A percentile compares a stretch with the other conserved stretches of the same genome.
These are phyloP conservation scores for Diophrys appendiculata DNA, from an alignment of 73 alveolate genomes.

Conservation along the genomic window DNA sequence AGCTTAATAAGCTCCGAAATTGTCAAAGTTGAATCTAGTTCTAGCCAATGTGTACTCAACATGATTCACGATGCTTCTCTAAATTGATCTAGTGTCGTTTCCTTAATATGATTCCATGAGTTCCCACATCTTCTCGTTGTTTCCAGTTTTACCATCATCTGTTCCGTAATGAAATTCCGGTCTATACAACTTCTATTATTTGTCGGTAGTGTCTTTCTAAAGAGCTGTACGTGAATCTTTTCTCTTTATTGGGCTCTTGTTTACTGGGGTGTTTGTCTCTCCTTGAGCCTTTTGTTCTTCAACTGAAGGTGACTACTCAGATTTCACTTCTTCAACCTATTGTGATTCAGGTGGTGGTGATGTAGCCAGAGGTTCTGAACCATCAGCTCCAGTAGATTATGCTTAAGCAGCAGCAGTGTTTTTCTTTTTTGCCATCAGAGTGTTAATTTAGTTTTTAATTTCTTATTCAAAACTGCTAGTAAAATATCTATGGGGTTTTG, in stretches of 20 bases:
- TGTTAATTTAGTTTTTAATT: too few species aligned
- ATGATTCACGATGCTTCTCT: conserved; percentile 79
- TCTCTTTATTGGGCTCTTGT: background rate
- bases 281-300: background rate
- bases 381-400: too few species aligned
- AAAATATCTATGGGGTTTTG: too few species aligned
- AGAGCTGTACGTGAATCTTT: background rate
- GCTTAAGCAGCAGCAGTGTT: too few species aligned
- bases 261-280: background rate
- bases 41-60: conserved; percentile 91
- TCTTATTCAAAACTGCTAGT: too few species aligned
- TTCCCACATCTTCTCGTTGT: conserved; percentile 74
- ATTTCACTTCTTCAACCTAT: too few species aligned
- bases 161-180: conserved; percentile 59
- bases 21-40: conserved; percentile 84
- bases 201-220: background rate
- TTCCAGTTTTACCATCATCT: conserved; percentile 25
- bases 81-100: conserved; percentile 53
- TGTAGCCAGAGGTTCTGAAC: too few species aligned
- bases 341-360: too few species aligned
- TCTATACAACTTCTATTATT: conserved; percentile 20
- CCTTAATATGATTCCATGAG: conserved; percentile 80
- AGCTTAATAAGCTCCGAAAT: conserved; percentile 87
- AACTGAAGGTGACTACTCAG: too few species aligned
- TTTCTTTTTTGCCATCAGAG: too few species aligned